Evolutionary conservation across 192 early-diverging fungal species (phyloP).

Genomic region (Coemansia sp.): DNA sequence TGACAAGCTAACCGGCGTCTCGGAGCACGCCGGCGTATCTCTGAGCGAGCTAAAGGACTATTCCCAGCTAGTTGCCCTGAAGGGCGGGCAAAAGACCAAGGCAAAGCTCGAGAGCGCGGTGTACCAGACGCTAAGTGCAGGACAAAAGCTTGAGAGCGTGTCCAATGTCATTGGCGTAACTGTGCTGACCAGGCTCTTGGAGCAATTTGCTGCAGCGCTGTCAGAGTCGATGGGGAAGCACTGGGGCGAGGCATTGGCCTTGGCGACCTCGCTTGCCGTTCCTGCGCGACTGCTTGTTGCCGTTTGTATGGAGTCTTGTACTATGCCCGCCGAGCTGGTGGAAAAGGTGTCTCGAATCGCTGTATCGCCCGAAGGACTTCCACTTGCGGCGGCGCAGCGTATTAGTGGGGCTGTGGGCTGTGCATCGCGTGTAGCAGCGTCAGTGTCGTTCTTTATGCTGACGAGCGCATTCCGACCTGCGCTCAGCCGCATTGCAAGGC

Average conservation of each 20-base stretch:
- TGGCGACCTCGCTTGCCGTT: not conserved
- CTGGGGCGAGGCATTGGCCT: constrained; percentile 8
- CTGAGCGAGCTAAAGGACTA: constrained; percentile 4
- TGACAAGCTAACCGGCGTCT: not conserved
- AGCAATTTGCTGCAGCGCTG: constrained; percentile 16
- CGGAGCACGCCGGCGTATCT: constrained; percentile 8
- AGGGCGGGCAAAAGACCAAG: not conserved
- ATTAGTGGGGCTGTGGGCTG: not conserved
- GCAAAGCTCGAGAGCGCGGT: constrained; percentile 8
- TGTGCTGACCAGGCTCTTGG: constrained; percentile 19
- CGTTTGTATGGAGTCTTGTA: constrained; percentile 31
- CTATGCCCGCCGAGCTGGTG: constrained; percentile 21
- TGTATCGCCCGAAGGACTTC: not conserved
- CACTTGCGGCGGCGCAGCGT: not conserved
- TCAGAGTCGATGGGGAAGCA: constrained; percentile 17
- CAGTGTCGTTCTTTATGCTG: constrained; percentile 26
- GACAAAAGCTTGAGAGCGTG: constrained; percentile 31
- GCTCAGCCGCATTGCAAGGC: constrained; percentile 22
- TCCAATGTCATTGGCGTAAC: constrained; percentile 21
- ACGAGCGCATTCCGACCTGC: constrained; percentile 28
- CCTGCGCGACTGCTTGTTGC: constrained; percentile 4
- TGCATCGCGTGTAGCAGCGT: constrained; percentile 1
- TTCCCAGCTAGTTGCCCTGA: not conserved
- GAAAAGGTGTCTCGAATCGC: not conserved
- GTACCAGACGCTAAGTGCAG: constrained; percentile 29